Percentiles rank a stretch among this genome's conserved stretches.
Evolutionary conservation across 371 early-diverging fungal species (phyloP).

Genomic region (Astathelohania contejeani): DNA sequence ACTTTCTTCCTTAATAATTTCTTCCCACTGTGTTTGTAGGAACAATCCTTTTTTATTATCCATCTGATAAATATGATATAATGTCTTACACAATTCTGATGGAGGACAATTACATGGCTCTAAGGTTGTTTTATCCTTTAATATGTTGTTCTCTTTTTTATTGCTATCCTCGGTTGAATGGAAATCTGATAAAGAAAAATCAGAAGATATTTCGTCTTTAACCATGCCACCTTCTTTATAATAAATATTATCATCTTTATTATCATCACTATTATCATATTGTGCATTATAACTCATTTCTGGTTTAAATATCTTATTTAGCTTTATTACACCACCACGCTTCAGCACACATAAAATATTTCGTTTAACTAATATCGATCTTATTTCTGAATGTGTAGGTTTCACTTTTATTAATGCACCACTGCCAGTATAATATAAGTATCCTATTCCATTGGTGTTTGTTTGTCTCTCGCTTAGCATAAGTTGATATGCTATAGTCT

Average conservation of each 20-base stretch:
- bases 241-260: neutral
- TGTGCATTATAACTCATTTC: conserved; percentile 3
- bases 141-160: neutral
- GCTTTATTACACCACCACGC: conserved; percentile 5
- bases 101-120: neutral
- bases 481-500: conserved; percentile 32
- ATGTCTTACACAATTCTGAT: neutral
- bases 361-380: conserved; percentile 19
- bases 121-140: too few species aligned
- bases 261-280: neutral
- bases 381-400: conserved; percentile 29
- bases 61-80: neutral
- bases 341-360: conserved; percentile 10
- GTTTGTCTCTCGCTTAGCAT: conserved; percentile 20
- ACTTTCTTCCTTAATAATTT: neutral
- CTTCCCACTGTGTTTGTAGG: neutral
- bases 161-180: neutral
- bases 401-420: conserved; percentile 14
- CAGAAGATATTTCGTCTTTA: conserved; percentile 8
- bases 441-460: too few species aligned
- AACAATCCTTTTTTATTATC: neutral
- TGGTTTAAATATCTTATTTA: neutral
- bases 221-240: neutral
- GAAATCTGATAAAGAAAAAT: neutral
- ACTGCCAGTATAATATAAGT: conserved; percentile 25